Evolutionary conservation across 805 yeast species (phyloP), one percentile per base, ranked within the genome.

Genomic region (Candida sakaeoensis): DNA sequence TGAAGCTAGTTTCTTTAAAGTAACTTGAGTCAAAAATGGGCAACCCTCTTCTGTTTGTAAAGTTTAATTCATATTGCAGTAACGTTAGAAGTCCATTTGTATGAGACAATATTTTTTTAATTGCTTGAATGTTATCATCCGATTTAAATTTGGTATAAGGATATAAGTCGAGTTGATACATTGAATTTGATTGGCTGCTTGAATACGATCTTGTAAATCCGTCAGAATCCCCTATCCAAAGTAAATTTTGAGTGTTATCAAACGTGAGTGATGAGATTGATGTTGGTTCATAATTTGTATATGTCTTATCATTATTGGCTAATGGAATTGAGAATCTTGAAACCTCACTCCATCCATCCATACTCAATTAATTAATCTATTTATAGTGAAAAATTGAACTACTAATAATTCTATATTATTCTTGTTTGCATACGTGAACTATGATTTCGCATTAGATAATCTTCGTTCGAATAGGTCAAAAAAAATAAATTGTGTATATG

Each of bases 221-320:
- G 27, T 66, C 70, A 1, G 77, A 58, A 55, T 86, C 93, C 13
- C 95, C 95, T 1, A 82, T 71, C 98, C 98, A 91, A 2, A 90
- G 55, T 33, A 93, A 65, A 50, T 90, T 93, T 43, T 80, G 75
- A n/a, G 73, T 63, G 26, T 72, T 72, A 61, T 90, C 96, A 57
- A 89, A 89, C 37, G 44, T 46, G 12, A 66, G 44, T 6, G 69
- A 35, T 9, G 68, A 43, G 31, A 66, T 51, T 4, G 37, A 19
- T 4, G 37, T 18, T 8, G 38, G 16, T n/a, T n/a, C 22, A 16
- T n/a, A 13, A 16, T n/a, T 17, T 26, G 18, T 12, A 8, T 22
- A 8, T 14, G 22, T 10, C 12, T 15, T 30, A 32, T 15, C 26
- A 18, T 33, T 33, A 9, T 34, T 34, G 3, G 33, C 12, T n/a